Percentiles rank a stretch among this genome's conserved stretches.
phyloP scores from a whole-genome alignment of 2,329 filamentous ascomycete genomes.

The Scytalidium lignicola region DNA sequence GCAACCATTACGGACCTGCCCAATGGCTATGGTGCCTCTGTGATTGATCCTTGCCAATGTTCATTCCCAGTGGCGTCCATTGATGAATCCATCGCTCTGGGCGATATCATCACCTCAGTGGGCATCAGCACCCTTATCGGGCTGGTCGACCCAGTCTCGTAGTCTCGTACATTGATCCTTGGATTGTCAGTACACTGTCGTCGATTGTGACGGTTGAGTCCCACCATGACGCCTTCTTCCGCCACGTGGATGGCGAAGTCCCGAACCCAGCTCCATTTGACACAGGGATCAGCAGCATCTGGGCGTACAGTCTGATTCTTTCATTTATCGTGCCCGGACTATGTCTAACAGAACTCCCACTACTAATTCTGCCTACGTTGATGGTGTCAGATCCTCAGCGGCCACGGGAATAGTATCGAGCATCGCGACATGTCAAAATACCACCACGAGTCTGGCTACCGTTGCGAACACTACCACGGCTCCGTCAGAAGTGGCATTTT shows the following conservation, averaged over 20 bases:
- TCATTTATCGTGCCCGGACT: slow-evolving; percentile 8
- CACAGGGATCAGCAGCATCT: slow-evolving; percentile 7
- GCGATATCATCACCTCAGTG: slow-evolving; percentile 5
- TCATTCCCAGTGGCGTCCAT: slow-evolving; percentile 6
- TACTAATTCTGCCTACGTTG: slow-evolving; percentile 9
- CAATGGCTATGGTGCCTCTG: slow-evolving; percentile 1
- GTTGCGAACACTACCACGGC: too few relatives aligned
- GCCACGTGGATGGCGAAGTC: slow-evolving; percentile 2
- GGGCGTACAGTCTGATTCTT: slow-evolving; percentile 9
- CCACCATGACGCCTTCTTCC: slow-evolving; percentile 8
- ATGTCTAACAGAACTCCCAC: slow-evolving; percentile 7
- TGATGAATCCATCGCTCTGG: slow-evolving; percentile 8
- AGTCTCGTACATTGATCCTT: slow-evolving; percentile 4
- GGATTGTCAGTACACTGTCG: slow-evolving; percentile 3
- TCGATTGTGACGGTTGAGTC: slow-evolving; percentile 6
- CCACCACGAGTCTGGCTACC: too few relatives aligned
- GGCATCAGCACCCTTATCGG: slow-evolving; percentile 6
- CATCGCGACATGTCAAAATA: too few relatives aligned
- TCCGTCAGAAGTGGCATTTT: slow-evolving; percentile 8
- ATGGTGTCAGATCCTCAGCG: too few relatives aligned
- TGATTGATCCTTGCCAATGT: slow-evolving; percentile 6
- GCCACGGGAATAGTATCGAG: too few relatives aligned
- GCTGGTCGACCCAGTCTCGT: too few relatives aligned
- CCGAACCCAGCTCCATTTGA: slow-evolving; percentile 10
- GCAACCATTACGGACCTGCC: slow-evolving; percentile 8